Percentiles rank a stretch among this genome's conserved stretches.
Conservation (phyloP, 768 basidiomycete species). For the Naganishia vaughanmartiniae region DNA sequence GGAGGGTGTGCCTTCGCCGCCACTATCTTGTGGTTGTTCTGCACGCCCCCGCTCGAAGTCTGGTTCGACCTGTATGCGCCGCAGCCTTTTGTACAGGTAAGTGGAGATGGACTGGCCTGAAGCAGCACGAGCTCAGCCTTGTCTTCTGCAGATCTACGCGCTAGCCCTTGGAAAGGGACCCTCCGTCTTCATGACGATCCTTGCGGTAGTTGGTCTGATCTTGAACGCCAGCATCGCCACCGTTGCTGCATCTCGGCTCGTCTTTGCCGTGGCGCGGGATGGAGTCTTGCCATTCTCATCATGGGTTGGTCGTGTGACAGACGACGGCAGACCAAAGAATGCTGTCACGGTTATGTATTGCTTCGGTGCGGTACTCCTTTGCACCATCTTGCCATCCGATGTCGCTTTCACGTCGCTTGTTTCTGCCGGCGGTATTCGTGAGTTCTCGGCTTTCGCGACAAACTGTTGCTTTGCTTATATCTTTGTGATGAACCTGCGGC, state of each 20-base stretch:
- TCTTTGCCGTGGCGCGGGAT: constrained; percentile 92
- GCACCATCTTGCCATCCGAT: constrained; percentile 81
- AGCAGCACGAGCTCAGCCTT: too few relatives aligned
- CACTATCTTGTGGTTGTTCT: constrained; percentile 77
- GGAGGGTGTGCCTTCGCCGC: constrained; percentile 75
- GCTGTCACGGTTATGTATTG: constrained; percentile 83
- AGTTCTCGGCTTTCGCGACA: constrained; percentile 1
- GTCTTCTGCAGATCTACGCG: constrained; percentile 60
- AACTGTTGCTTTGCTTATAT: background rate
- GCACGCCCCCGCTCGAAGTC: constrained; percentile 72
- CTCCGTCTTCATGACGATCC: constrained; percentile 80
- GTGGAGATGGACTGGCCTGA: background rate
- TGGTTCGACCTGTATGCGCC: constrained; percentile 76
- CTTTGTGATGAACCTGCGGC: background rate
- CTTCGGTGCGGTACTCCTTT: constrained; percentile 72
- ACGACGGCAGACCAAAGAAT: constrained; percentile 70
- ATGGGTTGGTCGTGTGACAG: constrained; percentile 77
- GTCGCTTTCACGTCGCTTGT: constrained; percentile 90
- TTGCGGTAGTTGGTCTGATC: constrained; percentile 80
- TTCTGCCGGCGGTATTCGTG: constrained; percentile 72
- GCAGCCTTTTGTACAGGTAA: constrained; percentile 76
- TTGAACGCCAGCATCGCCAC: constrained; percentile 83
- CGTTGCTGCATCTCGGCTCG: constrained; percentile 80
- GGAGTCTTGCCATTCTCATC: constrained; percentile 77
- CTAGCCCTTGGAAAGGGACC: constrained; percentile 75